These are phyloP conservation scores for Leccinum arenicola DNA, from an alignment of 768 basidiomycete genomes.

Conservation along the genomic window DNA sequence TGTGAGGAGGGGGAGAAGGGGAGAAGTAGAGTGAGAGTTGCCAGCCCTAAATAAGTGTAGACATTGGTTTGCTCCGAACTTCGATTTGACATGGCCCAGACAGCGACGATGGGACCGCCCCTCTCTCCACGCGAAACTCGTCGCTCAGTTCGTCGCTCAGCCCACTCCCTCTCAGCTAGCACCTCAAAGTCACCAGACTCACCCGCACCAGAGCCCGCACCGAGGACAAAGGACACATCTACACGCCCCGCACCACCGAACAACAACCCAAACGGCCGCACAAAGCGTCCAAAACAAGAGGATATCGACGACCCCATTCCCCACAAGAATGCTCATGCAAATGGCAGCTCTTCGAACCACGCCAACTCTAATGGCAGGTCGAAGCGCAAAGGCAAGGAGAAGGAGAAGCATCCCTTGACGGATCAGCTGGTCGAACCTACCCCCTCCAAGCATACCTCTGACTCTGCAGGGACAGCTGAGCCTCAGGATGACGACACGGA, in stretches of 20 bases:
- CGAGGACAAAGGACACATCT: constrained; percentile 42
- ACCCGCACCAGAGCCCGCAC: constrained; percentile 45
- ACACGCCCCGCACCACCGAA: constrained; percentile 37
- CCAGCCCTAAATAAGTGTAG: constrained; percentile 38
- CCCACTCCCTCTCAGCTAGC: constrained; percentile 62
- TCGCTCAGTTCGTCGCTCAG: constrained; percentile 73
- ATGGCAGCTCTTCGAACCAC: constrained; percentile 31
- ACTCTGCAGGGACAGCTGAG: constrained; percentile 34
- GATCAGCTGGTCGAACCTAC: constrained; percentile 31
- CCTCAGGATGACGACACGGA: constrained; percentile 46
- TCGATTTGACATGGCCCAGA: constrained; percentile 52
- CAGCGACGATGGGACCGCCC: constrained; percentile 72
- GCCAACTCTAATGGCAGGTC: constrained; percentile 37
- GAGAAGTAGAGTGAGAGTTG: constrained; percentile 18
- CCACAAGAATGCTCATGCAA: constrained; percentile 42
- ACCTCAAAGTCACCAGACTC: constrained; percentile 76
- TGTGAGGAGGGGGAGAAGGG: not conserved
- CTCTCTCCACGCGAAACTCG: constrained; percentile 75
- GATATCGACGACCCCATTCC: constrained; percentile 59
- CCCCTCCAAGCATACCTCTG: constrained; percentile 29
- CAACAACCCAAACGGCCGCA: constrained; percentile 39
- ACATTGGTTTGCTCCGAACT: constrained; percentile 5
- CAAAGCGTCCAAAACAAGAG: constrained; percentile 71
- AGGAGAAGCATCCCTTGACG: constrained; percentile 45
- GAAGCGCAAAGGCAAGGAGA: constrained; percentile 68